A percentile compares a stretch with the other conserved stretches of the same genome.
phyloP scores from a whole-genome alignment of 2,329 filamentous ascomycete genomes.

The Blumeria graminis region DNA sequence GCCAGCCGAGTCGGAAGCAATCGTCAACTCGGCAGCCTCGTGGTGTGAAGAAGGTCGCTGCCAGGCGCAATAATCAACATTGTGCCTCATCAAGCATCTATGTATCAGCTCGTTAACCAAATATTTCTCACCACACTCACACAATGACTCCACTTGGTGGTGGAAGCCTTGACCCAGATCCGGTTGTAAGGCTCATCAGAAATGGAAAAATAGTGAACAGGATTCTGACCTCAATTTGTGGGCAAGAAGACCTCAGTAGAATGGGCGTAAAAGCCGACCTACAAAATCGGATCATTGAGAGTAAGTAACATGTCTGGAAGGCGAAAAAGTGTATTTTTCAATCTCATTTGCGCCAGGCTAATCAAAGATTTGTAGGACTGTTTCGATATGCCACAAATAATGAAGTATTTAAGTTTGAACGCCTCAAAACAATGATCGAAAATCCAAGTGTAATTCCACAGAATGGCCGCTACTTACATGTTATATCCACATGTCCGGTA shows the following conservation, averaged over 20 bases:
- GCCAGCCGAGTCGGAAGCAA: background rate
- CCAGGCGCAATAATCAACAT: no score
- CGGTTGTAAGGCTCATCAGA: constrained; percentile 11
- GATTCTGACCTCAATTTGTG: constrained; percentile 27
- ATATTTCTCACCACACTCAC: no score
- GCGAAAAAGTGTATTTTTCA: background rate
- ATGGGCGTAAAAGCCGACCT: constrained; percentile 70
- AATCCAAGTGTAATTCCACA: constrained; percentile 5
- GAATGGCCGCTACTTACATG: background rate
- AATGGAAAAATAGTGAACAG: constrained; percentile 12
- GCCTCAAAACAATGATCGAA: constrained; percentile 11
- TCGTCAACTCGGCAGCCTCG: background rate
- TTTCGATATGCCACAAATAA: constrained; percentile 2
- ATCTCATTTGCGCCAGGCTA: no score
- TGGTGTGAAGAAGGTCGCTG: background rate
- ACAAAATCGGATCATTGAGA: constrained; percentile 50
- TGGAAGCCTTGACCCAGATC: constrained; percentile 12
- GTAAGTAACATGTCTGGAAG: constrained; percentile 28
- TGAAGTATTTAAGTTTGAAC: constrained; percentile 10
- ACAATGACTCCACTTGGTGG: constrained; percentile 16
- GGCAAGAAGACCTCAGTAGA: constrained; percentile 46
- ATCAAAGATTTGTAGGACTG: background rate
- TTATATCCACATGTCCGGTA: no score
- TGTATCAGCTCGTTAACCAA: no score
- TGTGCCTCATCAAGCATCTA: no score